Percentiles rank a stretch among this genome's conserved stretches.
Evolutionary conservation across 805 yeast genomes (phyloP).

Genomic region (Schwanniomyces pseudopolymorphus): DNA sequence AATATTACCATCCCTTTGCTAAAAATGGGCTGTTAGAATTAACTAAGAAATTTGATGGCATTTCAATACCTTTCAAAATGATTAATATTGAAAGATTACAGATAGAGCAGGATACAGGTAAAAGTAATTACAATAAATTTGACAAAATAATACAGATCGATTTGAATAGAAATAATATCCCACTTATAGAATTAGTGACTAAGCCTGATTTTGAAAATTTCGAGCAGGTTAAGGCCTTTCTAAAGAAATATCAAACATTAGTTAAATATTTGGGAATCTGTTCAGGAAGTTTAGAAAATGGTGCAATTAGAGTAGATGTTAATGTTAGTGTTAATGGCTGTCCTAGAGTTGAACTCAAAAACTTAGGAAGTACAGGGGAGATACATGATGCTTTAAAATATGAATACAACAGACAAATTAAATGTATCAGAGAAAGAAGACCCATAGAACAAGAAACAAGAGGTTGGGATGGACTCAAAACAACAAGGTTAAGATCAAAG

Average conservation of each 20-base stretch:
- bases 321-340: constrained; percentile 78
- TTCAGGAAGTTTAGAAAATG: constrained; percentile 89
- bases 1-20: constrained; percentile 79
- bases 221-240: constrained; percentile 71
- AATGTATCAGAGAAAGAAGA: constrained; percentile 37
- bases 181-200: constrained; percentile 88
- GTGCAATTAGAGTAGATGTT: constrained; percentile 94
- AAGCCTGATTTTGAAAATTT: constrained; percentile 76
- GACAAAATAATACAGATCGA: constrained; percentile 56
- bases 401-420: constrained; percentile 73
- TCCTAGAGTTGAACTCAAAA: constrained; percentile 83
- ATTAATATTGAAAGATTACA: constrained; percentile 80
- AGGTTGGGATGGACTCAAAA: constrained; percentile 84
- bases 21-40: constrained; percentile 59
- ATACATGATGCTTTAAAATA: constrained; percentile 70
- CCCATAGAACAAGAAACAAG: constrained; percentile 63
- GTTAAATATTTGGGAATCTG: constrained; percentile 71
- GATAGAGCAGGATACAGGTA: constrained; percentile 93
- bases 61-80: constrained; percentile 38
- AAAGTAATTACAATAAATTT: constrained; percentile 54
- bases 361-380: constrained; percentile 80
- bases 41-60: constrained; percentile 51
- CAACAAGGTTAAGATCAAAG: constrained; percentile 69
- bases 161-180: constrained; percentile 80
- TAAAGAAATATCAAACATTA: constrained; percentile 74